Base-by-base conservation (phyloP, 495 filamentous ascomycete species). In the Pyronema omphalodes region DNA sequence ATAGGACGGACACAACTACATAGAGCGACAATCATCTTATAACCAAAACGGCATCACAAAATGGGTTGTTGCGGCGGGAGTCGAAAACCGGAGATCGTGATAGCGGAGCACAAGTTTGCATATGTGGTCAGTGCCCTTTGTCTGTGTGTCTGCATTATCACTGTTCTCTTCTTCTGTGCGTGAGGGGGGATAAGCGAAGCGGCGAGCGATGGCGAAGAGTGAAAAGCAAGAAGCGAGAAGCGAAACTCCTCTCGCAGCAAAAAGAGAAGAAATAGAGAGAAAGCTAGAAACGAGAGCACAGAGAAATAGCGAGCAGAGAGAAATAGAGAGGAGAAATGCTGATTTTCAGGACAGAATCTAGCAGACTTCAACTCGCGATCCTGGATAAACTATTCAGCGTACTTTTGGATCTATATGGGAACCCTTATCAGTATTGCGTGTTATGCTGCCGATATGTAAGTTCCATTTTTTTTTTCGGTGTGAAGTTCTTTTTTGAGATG, bases 71-170 rank as follows among this genome's bases (percentile, higher is more conserved):
- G 9, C 41, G 37, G 37, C n/a, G n/a, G 52, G 34, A 46, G 29
- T 15, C 7, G 52, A 14, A 46, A 46, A 15, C n/a, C 37, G 29
- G 36, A 45, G 29, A 9, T 14, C 9, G 52, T 86, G 45, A 68
- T 72, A 39, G 73, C 86, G 52, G 86, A 93, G 67, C 83, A 93
- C 70, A 86, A 85, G 73, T 98, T 91, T 86, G 84, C 88, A 60
- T 94, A 86, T 60, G 86, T 98, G 63, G 88, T 93, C 74, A 55
- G 84, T 71, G 52, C 3, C 40, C n/a, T n/a, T n/a, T n/a, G n/a
- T n/a, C n/a, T n/a, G n/a, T n/a, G n/a, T n/a, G n/a, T n/a, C n/a
- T n/a, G n/a, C n/a, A n/a, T 11, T 29, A 33, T 33, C 23, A 29
- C 23, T 29, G 1, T 29, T 5, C 2, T 1, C 37, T 56, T 15